phyloP scores from a whole-genome alignment of 768 basidiomycete genomes.

The Daedaleopsis sinensis region DNA sequence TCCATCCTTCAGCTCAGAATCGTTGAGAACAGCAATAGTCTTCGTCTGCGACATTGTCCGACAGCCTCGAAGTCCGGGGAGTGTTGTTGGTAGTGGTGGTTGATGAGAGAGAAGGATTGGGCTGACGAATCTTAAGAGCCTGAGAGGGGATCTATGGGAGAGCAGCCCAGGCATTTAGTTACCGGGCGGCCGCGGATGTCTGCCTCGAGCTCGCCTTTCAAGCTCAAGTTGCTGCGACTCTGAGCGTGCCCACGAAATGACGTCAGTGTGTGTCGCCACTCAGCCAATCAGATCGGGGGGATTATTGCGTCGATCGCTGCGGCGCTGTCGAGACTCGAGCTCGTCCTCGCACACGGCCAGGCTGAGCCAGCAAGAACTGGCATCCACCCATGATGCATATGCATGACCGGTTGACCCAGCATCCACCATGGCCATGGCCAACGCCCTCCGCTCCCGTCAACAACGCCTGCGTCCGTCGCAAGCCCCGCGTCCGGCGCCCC shows the following conservation, averaged over 20 bases:
- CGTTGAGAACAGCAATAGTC: slow-evolving; percentile 52
- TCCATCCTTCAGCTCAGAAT: slow-evolving; percentile 53
- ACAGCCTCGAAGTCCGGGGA: neutral
- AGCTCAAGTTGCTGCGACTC: neutral
- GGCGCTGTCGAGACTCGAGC: too few relatives aligned
- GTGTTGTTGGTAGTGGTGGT: slow-evolving; percentile 1
- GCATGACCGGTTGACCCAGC: too few relatives aligned
- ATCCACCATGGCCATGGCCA: too few relatives aligned
- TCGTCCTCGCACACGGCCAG: too few relatives aligned
- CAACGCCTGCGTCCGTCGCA: too few relatives aligned
- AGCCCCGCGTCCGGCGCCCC: too few relatives aligned
- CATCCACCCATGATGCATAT: too few relatives aligned
- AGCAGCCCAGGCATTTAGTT: slow-evolving; percentile 9
- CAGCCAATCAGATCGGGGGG: slow-evolving; percentile 6
- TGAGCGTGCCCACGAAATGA: too few relatives aligned
- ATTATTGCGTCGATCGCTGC: too few relatives aligned
- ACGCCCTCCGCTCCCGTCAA: too few relatives aligned
- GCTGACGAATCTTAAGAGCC: slow-evolving; percentile 12
- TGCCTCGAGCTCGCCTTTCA: neutral
- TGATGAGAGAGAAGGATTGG: slow-evolving; percentile 6
- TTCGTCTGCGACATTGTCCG: slow-evolving; percentile 37
- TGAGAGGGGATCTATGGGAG: slow-evolving; percentile 11
- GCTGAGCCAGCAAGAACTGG: too few relatives aligned
- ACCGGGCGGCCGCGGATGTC: too few relatives aligned
- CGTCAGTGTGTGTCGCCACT: neutral